A percentile compares a stretch with the other conserved stretches of the same genome.
Conservation (phyloP, 495 filamentous ascomycete species). For the Lentithecium fluviatile region DNA sequence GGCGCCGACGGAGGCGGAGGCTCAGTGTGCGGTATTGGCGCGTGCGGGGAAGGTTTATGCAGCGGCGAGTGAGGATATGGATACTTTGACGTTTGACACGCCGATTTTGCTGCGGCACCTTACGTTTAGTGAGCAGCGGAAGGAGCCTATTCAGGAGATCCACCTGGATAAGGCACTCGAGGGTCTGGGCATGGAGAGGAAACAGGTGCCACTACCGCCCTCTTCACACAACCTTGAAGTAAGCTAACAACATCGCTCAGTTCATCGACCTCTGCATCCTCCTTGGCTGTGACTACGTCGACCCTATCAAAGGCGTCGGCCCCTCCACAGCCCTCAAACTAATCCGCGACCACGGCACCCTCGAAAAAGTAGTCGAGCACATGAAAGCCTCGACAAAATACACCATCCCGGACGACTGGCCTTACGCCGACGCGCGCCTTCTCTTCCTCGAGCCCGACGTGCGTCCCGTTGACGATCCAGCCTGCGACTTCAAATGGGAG, state of each 20-base stretch:
- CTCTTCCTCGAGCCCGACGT: slow-evolving; percentile 91
- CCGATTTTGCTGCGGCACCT: slow-evolving; percentile 90
- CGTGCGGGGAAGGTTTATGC: slow-evolving; percentile 94
- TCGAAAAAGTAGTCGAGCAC: slow-evolving; percentile 80
- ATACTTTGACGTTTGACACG: slow-evolving; percentile 91
- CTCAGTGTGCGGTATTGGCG: slow-evolving; percentile 89
- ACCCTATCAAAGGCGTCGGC: slow-evolving; percentile 91
- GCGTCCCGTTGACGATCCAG: slow-evolving; percentile 74
- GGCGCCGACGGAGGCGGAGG: slow-evolving; percentile 95
- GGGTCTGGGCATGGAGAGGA: slow-evolving; percentile 80
- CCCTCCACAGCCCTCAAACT: slow-evolving; percentile 87
- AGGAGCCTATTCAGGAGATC: slow-evolving; percentile 97
- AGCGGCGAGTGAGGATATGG: slow-evolving; percentile 97
- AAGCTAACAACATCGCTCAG: slow-evolving; percentile 46
- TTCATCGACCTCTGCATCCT: slow-evolving; percentile 98
- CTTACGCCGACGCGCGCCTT: slow-evolving; percentile 83
- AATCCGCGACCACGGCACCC: slow-evolving; percentile 81
- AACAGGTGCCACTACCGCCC: slow-evolving; percentile 55
- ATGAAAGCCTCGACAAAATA: slow-evolving; percentile 76
- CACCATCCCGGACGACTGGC: slow-evolving; percentile 87
- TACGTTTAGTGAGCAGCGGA: slow-evolving; percentile 94
- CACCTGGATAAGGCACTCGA: slow-evolving; percentile 78
- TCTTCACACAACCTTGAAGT: not conserved
- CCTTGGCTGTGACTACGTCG: slow-evolving; percentile 95
- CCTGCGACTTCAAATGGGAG: slow-evolving; percentile 98